These are phyloP conservation scores for Solanum dulcamara DNA, from an alignment of 257 asterid genomes.

Conservation along the genomic window DNA sequence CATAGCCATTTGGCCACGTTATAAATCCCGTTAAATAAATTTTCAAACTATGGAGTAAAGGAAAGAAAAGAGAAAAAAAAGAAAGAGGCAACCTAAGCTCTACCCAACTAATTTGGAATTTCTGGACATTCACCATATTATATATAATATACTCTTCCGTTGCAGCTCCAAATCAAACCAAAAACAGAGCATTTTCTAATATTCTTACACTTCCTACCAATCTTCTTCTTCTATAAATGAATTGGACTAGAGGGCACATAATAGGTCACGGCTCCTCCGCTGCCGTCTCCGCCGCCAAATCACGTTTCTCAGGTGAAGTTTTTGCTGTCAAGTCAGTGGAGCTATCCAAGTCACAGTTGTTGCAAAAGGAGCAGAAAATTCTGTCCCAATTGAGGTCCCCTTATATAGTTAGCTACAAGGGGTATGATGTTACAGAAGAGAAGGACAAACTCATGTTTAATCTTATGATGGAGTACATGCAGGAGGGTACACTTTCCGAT, in stretches of 20 bases:
- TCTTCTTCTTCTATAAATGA: slow-evolving; percentile 21
- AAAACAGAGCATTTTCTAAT: not conserved
- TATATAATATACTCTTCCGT: not conserved
- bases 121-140: not conserved
- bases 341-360: slow-evolving; percentile 20
- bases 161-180: not conserved
- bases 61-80: not conserved
- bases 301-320: slow-evolving; percentile 5
- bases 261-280: slow-evolving; percentile 77
- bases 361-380: slow-evolving; percentile 41
- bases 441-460: slow-evolving; percentile 24
- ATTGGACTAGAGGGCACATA: slow-evolving; percentile 58
- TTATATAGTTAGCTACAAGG: slow-evolving; percentile 41
- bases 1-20: slow-evolving; percentile 41
- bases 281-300: slow-evolving; percentile 40
- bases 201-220: not conserved
- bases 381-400: slow-evolving; percentile 27
- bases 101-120: slow-evolving; percentile 57
- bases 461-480: slow-evolving; percentile 42
- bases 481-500: slow-evolving; percentile 33
- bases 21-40: slow-evolving; percentile 40
- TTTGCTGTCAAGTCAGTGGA: slow-evolving; percentile 65
- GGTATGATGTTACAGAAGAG: slow-evolving; percentile 35
- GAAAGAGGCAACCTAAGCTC: slow-evolving; percentile 6
- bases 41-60: not conserved